Evolutionary conservation across 31 red algal genomes (phyloP).

Genomic region (Endocladia muricata): DNA sequence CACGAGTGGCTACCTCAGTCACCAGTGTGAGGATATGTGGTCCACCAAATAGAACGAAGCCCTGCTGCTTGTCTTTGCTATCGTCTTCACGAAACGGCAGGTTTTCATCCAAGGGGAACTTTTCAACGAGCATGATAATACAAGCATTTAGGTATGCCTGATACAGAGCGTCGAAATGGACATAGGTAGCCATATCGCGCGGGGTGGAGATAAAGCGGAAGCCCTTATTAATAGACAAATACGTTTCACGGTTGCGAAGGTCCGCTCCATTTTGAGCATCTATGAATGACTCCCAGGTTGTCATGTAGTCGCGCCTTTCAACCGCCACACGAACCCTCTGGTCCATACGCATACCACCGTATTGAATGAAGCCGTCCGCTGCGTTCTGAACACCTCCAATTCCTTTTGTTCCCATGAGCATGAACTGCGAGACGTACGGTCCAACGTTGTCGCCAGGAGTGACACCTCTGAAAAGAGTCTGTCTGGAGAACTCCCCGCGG

Average conservation of each 20-base stretch:
- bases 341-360: slow-evolving; percentile 53
- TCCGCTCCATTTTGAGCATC: slow-evolving; percentile 80
- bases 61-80: slow-evolving; percentile 46
- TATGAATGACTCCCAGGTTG: slow-evolving; percentile 37
- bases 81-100: slow-evolving; percentile 45
- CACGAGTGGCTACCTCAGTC: slow-evolving; percentile 73
- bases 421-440: slow-evolving; percentile 75
- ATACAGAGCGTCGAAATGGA: slow-evolving; percentile 71
- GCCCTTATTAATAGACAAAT: background rate
- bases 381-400: background rate
- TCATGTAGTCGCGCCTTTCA: slow-evolving; percentile 46
- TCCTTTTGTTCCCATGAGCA: slow-evolving; percentile 47
- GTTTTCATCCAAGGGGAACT: slow-evolving; percentile 37
- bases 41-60: slow-evolving; percentile 59
- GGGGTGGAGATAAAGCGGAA: slow-evolving; percentile 66
- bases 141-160: slow-evolving; percentile 79
- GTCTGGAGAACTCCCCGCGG: background rate
- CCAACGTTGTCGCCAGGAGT: slow-evolving; percentile 33
- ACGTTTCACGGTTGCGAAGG: slow-evolving; percentile 18
- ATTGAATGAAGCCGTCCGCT: slow-evolving; percentile 42
- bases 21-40: slow-evolving; percentile 65
- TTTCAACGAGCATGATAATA: slow-evolving; percentile 48
- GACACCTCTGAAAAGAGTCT: slow-evolving; percentile 45
- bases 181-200: slow-evolving; percentile 67
- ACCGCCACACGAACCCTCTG: slow-evolving; percentile 45